Evolutionary conservation across 441 rosid species (phyloP).

Genomic region (Adansonia gregorii): DNA sequence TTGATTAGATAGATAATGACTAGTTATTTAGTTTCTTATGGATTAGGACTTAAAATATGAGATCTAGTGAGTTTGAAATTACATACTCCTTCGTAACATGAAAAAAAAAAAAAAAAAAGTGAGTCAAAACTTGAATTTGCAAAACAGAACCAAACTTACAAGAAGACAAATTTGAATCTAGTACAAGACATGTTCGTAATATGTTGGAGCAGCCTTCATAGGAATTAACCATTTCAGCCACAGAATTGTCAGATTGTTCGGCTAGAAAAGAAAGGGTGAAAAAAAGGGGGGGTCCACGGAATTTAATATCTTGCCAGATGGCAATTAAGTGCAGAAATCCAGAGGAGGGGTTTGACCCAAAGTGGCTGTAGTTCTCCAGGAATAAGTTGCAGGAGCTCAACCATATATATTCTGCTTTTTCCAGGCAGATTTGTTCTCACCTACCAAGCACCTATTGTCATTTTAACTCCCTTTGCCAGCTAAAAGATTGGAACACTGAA

Average conservation of each 20-base stretch:
- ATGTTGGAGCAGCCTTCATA: too few species aligned
- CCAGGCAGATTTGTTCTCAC: neutral
- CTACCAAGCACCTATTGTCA: conserved; percentile 13
- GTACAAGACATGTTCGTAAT: too few species aligned
- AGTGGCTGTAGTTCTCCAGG: neutral
- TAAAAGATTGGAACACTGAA: conserved; percentile 16
- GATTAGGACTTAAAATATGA: too few species aligned
- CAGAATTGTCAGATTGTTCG: neutral
- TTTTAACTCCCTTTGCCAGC: conserved; percentile 20
- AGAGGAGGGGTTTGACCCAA: neutral
- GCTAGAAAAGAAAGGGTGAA: neutral
- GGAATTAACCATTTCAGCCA: neutral
- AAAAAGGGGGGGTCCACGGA: neutral
- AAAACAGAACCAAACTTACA: too few species aligned
- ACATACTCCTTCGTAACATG: too few species aligned
- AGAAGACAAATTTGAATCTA: too few species aligned
- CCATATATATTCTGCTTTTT: neutral
- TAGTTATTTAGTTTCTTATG: too few species aligned
- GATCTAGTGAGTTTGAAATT: too few species aligned
- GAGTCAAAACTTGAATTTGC: too few species aligned
- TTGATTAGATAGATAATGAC: neutral
- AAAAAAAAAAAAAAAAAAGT: too few species aligned
- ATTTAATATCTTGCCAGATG: neutral
- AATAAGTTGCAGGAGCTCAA: conserved; percentile 9
- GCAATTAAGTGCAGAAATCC: neutral